Conservation (phyloP, 352 stramenopile genomes). For the Phytophthora sp. region DNA sequence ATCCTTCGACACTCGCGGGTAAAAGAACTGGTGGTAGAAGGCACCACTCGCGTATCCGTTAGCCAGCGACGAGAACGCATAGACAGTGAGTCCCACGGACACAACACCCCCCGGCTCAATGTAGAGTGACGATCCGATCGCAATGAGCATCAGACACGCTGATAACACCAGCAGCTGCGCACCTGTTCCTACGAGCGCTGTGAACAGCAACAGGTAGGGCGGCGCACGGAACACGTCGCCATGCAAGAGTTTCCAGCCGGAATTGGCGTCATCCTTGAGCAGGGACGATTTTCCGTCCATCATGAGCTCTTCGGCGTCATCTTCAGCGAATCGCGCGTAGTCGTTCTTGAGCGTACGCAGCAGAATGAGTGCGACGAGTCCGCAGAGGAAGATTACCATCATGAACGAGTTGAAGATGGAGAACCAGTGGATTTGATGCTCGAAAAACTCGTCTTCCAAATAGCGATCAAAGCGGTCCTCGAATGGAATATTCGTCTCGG, state of each 20-base stretch:
- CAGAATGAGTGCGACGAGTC: conserved; percentile 94
- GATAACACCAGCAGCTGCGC: conserved; percentile 95
- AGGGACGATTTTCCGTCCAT: conserved; percentile 83
- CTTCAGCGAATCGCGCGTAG: conserved; percentile 91
- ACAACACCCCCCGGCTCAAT: conserved; percentile 96
- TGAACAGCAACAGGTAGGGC: conserved; percentile 93
- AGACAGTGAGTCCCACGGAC: conserved; percentile 95
- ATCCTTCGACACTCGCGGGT: conserved; percentile 89
- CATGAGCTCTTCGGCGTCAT: conserved; percentile 88
- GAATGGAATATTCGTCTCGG: conserved; percentile 92
- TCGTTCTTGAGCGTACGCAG: conserved; percentile 94
- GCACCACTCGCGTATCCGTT: conserved; percentile 91
- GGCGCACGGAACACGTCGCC: conserved; percentile 95
- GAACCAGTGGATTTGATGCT: conserved; percentile 99
- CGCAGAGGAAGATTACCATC: conserved; percentile 97
- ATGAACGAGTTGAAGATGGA: conserved; percentile 98
- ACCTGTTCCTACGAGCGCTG: conserved; percentile 95
- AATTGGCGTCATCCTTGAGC: conserved; percentile 84
- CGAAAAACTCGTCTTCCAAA: conserved; percentile 99
- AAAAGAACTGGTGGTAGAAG: conserved; percentile 93
- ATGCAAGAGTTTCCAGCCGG: conserved; percentile 97
- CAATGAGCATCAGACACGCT: conserved; percentile 95
- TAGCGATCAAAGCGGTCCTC: conserved; percentile 98
- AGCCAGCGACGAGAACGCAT: conserved; percentile 92
- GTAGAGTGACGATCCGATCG: conserved; percentile 95